Conservation (phyloP, 495 filamentous ascomycete genomes). For the Schizothecium vesticola region DNA sequence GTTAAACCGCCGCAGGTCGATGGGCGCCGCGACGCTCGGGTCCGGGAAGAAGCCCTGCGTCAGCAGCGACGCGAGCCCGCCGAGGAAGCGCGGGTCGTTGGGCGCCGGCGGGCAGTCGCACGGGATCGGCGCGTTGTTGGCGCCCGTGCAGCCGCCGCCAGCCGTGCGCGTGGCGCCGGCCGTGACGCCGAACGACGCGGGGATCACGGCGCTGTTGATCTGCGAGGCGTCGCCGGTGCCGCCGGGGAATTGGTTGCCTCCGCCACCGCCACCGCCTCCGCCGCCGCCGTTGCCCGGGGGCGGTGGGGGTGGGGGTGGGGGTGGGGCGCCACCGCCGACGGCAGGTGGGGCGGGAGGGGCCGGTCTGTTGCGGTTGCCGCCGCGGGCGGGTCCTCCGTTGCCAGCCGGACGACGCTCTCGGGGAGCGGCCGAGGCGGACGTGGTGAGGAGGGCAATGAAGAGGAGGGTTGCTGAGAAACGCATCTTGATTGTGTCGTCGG, state of each 20-base stretch:
- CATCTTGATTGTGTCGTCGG: not conserved
- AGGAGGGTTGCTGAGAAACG: slow-evolving; percentile 4
- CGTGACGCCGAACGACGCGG: slow-evolving; percentile 14
- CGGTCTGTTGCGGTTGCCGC: not conserved
- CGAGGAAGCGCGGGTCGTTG: slow-evolving; percentile 19
- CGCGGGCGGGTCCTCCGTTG: not conserved
- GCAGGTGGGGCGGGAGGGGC: not conserved
- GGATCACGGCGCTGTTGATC: slow-evolving; percentile 18
- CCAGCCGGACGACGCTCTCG: not conserved
- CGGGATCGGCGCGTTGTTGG: slow-evolving; percentile 20
- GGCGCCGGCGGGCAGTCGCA: slow-evolving; percentile 22
- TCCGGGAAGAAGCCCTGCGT: slow-evolving; percentile 26
- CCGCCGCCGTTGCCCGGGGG: not conserved
- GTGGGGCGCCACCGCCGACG: not conserved
- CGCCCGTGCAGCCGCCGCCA: slow-evolving; percentile 12
- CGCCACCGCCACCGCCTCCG: not conserved
- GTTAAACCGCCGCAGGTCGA: slow-evolving; percentile 22
- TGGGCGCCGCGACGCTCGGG: slow-evolving; percentile 16
- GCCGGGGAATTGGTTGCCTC: slow-evolving; percentile 1
- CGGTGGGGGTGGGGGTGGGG: not conserved
- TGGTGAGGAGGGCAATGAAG: not conserved
- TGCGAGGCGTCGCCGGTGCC: slow-evolving; percentile 4
- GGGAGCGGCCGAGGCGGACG: slow-evolving; percentile 2
- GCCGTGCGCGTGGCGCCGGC: slow-evolving; percentile 7
- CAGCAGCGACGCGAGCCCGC: slow-evolving; percentile 8